A percentile compares a stretch with the other conserved stretches of the same genome.
These are phyloP conservation scores for Corylus heterophylla DNA, from an alignment of 306 rosid species.

Conservation along the genomic window DNA sequence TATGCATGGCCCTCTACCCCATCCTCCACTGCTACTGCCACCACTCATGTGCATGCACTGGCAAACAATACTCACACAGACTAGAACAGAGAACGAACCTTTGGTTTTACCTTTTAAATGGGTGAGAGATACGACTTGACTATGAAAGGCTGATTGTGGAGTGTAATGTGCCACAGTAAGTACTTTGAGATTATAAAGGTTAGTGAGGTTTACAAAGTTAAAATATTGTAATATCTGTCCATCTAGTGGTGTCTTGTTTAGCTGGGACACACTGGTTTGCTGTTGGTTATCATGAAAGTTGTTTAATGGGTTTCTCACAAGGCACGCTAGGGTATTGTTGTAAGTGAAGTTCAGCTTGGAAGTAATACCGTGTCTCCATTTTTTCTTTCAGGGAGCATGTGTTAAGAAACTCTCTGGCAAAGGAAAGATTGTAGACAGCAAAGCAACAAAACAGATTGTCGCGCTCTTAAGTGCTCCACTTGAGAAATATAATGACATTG, in stretches of 20 bases:
- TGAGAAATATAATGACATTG: slow-evolving; percentile 94
- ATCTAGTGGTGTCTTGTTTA: neutral
- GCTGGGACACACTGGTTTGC: neutral
- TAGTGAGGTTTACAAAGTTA: neutral
- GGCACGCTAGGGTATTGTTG: neutral
- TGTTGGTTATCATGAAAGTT: neutral
- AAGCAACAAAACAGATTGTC: slow-evolving; percentile 91
- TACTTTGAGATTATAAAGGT: neutral
- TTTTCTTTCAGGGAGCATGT: slow-evolving; percentile 74
- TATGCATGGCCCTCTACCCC: neutral
- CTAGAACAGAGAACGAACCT: neutral
- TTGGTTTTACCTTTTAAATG: neutral
- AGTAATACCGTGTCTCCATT: slow-evolving; percentile 20
- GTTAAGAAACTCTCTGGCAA: slow-evolving; percentile 87
- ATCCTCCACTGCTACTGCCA: neutral
- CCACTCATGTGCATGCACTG: neutral
- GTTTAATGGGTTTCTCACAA: neutral
- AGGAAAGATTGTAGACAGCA: slow-evolving; percentile 89
- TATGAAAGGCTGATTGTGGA: neutral
- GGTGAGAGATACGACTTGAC: neutral
- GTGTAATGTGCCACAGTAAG: neutral
- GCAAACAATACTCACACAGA: neutral
- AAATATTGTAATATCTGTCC: too few relatives aligned
- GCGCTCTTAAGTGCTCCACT: slow-evolving; percentile 97
- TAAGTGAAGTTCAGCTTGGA: neutral